Evolutionary conservation across 306 rosid species (phyloP).

Genomic region (Trifolium dubium): DNA sequence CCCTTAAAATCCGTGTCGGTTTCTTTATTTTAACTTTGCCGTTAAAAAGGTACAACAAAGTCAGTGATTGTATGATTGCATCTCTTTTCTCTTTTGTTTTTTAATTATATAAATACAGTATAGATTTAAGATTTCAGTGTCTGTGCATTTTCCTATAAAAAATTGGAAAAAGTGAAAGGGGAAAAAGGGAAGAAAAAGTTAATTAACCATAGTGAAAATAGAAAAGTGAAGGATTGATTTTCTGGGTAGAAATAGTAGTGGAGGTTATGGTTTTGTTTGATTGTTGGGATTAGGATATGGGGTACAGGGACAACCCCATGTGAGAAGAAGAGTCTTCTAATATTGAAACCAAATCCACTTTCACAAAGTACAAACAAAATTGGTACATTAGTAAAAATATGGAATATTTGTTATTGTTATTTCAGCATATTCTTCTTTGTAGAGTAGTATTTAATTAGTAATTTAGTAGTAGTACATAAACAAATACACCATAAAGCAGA

Average conservation of each 20-base stretch:
- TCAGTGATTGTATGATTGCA: slow-evolving; percentile 43
- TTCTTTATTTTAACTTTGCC: slow-evolving; percentile 44
- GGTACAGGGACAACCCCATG: slow-evolving; percentile 47
- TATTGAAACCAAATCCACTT: slow-evolving; percentile 43
- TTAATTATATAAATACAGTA: background rate
- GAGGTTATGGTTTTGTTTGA: slow-evolving; percentile 31
- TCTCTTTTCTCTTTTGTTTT: background rate
- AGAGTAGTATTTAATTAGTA: background rate
- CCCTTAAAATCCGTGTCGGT: slow-evolving; percentile 51
- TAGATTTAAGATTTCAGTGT: background rate
- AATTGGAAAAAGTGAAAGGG: background rate
- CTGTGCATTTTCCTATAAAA: too few species aligned
- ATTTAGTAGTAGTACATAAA: background rate
- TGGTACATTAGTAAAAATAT: slow-evolving; percentile 29
- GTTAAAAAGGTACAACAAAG: slow-evolving; percentile 40
- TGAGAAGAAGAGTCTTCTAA: slow-evolving; percentile 43
- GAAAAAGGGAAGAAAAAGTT: slow-evolving; percentile 8
- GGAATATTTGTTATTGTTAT: slow-evolving; percentile 32
- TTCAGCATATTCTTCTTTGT: slow-evolving; percentile 21
- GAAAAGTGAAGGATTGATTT: slow-evolving; percentile 2
- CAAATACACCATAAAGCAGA: background rate
- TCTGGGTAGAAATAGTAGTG: slow-evolving; percentile 9
- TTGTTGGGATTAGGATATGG: slow-evolving; percentile 37
- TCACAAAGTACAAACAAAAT: slow-evolving; percentile 57
- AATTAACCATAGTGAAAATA: slow-evolving; percentile 27